Conservation (phyloP, 1,284 basidiomycete genomes). For the Psilocybe mexicana region DNA sequence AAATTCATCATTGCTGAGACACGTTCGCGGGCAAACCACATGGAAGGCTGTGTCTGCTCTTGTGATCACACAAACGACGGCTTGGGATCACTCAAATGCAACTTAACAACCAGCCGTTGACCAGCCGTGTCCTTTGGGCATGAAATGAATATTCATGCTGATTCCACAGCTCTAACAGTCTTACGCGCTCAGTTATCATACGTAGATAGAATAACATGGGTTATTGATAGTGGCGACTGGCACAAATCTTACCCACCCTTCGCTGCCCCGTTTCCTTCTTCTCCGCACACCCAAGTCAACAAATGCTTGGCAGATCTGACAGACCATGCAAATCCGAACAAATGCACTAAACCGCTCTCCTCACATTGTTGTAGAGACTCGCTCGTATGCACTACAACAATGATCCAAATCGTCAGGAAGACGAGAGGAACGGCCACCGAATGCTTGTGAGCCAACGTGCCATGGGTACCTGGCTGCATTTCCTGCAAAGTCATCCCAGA, state of each 20-base stretch:
- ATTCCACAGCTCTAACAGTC: too few relatives aligned
- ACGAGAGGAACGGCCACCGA: conserved; percentile 34
- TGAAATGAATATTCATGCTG: too few relatives aligned
- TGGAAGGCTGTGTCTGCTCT: neutral
- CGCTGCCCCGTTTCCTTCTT: neutral
- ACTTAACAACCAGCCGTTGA: too few relatives aligned
- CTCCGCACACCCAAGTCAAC: neutral
- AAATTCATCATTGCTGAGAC: neutral
- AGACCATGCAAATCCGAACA: conserved; percentile 1
- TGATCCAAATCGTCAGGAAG: conserved; percentile 38
- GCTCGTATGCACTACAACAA: conserved; percentile 33
- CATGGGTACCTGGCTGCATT: conserved; percentile 30
- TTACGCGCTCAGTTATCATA: too few relatives aligned
- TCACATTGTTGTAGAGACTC: neutral
- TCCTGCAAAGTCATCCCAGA: conserved; percentile 56
- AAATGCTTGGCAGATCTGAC: neutral
- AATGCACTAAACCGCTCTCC: neutral
- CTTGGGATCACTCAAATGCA: conserved; percentile 32
- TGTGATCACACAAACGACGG: conserved; percentile 25
- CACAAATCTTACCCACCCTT: neutral
- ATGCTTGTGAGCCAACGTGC: conserved; percentile 34
- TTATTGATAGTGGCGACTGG: too few relatives aligned
- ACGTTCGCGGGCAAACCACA: neutral
- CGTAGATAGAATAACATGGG: too few relatives aligned
- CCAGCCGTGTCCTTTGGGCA: too few relatives aligned